phyloP scores from a whole-genome alignment of 352 stramenopile species.

The Phytopythium delawarense region DNA sequence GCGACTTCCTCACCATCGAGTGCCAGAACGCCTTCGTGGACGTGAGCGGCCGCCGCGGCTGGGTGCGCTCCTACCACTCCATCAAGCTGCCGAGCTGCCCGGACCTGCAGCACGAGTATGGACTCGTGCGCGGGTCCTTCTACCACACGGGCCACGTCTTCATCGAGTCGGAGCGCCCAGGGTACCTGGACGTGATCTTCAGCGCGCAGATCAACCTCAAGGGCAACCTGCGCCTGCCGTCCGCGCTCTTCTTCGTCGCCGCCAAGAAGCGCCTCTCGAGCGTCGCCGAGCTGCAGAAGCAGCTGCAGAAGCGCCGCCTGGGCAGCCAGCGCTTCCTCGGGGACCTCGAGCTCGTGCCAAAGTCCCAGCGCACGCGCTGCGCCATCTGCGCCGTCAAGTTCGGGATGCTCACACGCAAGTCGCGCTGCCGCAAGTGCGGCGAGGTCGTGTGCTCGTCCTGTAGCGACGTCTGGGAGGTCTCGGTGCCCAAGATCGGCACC shows the following conservation, averaged over 20 bases:
- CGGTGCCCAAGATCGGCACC: slow-evolving; percentile 34
- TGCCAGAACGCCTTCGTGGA: slow-evolving; percentile 73
- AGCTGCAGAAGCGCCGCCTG: slow-evolving; percentile 48
- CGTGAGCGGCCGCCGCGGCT: slow-evolving; percentile 51
- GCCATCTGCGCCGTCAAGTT: slow-evolving; percentile 58
- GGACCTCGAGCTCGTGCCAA: slow-evolving; percentile 64
- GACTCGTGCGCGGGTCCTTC: slow-evolving; percentile 57
- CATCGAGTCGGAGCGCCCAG: slow-evolving; percentile 52
- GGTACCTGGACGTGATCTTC: slow-evolving; percentile 64
- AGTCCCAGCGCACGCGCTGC: slow-evolving; percentile 49
- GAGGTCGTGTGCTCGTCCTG: slow-evolving; percentile 70
- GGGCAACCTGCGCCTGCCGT: slow-evolving; percentile 40
- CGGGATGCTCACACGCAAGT: slow-evolving; percentile 54
- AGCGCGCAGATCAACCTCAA: slow-evolving; percentile 65
- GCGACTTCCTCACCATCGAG: slow-evolving; percentile 70
- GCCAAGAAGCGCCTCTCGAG: slow-evolving; percentile 50
- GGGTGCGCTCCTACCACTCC: slow-evolving; percentile 67
- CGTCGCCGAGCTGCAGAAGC: slow-evolving; percentile 42
- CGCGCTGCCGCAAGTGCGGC: slow-evolving; percentile 62
- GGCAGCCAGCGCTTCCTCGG: slow-evolving; percentile 51
- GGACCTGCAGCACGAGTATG: slow-evolving; percentile 39
- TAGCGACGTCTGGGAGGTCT: slow-evolving; percentile 51
- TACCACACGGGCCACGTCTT: slow-evolving; percentile 75
- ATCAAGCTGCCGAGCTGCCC: slow-evolving; percentile 65
- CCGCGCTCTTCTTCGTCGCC: slow-evolving; percentile 40